Base-by-base conservation (phyloP, 139 green algal species). In the Pleodorina starrii region DNA sequence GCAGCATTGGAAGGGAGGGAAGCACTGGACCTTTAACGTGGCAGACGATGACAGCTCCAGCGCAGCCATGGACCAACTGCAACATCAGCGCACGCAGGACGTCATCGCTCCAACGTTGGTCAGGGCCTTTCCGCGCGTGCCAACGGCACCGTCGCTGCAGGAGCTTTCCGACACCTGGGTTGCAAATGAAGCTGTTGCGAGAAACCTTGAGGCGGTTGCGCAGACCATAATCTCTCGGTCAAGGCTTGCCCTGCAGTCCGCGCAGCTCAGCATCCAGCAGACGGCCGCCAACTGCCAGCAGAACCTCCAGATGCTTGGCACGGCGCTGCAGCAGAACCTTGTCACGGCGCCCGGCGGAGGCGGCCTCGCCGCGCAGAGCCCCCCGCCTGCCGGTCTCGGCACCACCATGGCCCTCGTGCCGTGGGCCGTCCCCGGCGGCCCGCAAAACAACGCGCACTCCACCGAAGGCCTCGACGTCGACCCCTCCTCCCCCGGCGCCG, bases 281-380 rank as follows among this genome's bases (percentile, higher is more conserved):
- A 96, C 94, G 4, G 94, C 94, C 2, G 85, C 50, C 42, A 95
- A 94, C 86, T 96, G 94, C 88, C 90, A 93, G 54, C 87, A 94
- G 27, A 96, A 96, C 85, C 76, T 96, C 42, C 94, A 94, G 44
- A 91, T 81, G 0, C 87, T 96, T 0, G 83, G 91, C 7, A 87
- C 68, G 19, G 79, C 92, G 17, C 78, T 96, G 35, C 91, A 94
- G 82, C 89, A 91, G 38, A 85, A 91, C 60, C 46, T 91, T n/a
- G n/a, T n/a, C n/a, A n/a, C n/a, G 23, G 40, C 60, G 5, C n/a
- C 80, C 5, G 16, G n/a, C 12, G 60, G 19, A 32, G 0, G 17
- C 17, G 29, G 54, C 54, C 9, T 66, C 29, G 35, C 46, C 76
- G 29, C 29, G 29, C 73, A 16, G 10, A 44, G 12, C 66, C 27